A percentile compares a stretch with the other conserved stretches of the same genome.
Evolutionary conservation across 768 basidiomycete species (phyloP).

Genomic region (Leccinum longicurvipes): DNA sequence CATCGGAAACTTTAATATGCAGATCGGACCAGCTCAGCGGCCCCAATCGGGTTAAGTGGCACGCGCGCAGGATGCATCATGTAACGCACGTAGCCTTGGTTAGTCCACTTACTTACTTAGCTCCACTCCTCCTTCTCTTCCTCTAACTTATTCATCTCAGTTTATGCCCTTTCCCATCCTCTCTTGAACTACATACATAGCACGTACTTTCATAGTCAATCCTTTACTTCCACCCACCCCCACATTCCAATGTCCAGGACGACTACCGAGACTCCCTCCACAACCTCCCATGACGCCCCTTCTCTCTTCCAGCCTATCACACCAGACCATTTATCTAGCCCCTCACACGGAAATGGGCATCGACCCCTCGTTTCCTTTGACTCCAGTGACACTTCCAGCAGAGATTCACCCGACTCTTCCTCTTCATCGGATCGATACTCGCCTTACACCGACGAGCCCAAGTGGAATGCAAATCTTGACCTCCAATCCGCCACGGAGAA

Average conservation of each 20-base stretch:
- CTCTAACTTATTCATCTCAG: slow-evolving; percentile 2
- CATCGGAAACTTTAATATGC: not conserved
- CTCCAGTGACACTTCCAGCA: slow-evolving; percentile 13
- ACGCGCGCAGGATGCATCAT: too few species aligned
- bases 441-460: slow-evolving; percentile 8
- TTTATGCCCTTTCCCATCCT: slow-evolving; percentile 2
- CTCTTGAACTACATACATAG: slow-evolving; percentile 11
- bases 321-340: not conserved
- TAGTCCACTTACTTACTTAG: not conserved
- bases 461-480: not conserved
- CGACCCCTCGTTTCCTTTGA: slow-evolving; percentile 3
- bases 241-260: not conserved
- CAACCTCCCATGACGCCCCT: not conserved
- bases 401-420: slow-evolving; percentile 1
- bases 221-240: not conserved
- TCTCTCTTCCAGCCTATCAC: not conserved
- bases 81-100: not conserved
- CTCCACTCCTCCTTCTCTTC: not conserved
- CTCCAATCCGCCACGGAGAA: slow-evolving; percentile 12
- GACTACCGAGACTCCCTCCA: not conserved
- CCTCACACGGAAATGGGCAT: not conserved
- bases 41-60: not conserved
- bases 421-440: not conserved
- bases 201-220: not conserved
- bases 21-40: not conserved